Percentiles rank a stretch among this genome's conserved stretches.
Evolutionary conservation across 1,284 basidiomycete species (phyloP).

Genomic region (Trametes hirsuta): DNA sequence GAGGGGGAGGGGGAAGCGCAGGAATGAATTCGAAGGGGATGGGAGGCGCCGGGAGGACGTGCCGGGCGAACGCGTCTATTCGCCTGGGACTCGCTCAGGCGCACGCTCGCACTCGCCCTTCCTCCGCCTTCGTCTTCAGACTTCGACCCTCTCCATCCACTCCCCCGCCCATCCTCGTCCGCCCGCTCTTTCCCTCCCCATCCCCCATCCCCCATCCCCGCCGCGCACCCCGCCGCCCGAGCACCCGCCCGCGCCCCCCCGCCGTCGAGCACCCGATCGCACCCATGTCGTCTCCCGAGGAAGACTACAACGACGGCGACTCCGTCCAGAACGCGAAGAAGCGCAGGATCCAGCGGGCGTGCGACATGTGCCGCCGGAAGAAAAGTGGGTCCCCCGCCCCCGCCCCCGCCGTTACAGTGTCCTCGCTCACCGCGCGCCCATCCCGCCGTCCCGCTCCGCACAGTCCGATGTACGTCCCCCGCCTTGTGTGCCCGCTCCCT

Average conservation of each 20-base stretch:
- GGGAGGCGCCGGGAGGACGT: neutral
- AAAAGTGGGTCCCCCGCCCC: conserved; percentile 54
- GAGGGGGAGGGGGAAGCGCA: neutral
- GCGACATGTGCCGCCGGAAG: conserved; percentile 76
- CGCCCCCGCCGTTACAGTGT: neutral
- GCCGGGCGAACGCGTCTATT: conserved; percentile 15
- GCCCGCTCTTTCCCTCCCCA: neutral
- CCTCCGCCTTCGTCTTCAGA: neutral
- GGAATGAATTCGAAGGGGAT: neutral
- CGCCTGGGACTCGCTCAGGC: conserved; percentile 37
- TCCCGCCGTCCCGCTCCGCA: neutral
- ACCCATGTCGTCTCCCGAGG: conserved; percentile 51
- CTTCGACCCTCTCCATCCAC: neutral
- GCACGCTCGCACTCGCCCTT: conserved; percentile 31
- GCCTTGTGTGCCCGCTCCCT: neutral
- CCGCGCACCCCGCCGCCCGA: too few species aligned
- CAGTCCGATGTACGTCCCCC: conserved; percentile 31
- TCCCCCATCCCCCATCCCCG: too few species aligned
- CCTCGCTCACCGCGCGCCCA: neutral
- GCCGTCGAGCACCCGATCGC: neutral
- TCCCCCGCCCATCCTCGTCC: neutral
- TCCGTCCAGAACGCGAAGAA: conserved; percentile 52
- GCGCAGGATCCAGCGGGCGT: conserved; percentile 71
- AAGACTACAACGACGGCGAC: conserved; percentile 45
- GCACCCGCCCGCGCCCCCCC: neutral